Percentiles rank a stretch among this genome's conserved stretches.
These are phyloP conservation scores for Gamsiella multidivaricata DNA, from an alignment of 192 early-diverging fungal species.

Conservation along the genomic window DNA sequence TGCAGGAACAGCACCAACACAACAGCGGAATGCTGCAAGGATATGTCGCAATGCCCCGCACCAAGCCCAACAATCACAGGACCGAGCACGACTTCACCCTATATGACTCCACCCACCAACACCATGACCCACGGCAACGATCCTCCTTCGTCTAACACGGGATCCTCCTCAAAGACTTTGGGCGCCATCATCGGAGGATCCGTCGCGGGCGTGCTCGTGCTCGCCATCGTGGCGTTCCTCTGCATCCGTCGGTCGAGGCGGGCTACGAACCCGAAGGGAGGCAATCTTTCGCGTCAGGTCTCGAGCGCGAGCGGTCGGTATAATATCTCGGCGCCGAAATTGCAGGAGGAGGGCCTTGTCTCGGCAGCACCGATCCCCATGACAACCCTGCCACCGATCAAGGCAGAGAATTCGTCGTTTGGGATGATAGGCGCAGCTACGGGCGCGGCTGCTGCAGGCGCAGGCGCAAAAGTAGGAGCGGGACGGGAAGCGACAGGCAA, in stretches of 20 bases:
- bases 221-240: constrained; percentile 1
- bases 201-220: constrained; percentile 21
- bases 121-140: not conserved
- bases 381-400: constrained; percentile 28
- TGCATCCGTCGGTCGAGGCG: constrained; percentile 22
- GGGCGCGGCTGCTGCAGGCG: constrained; percentile 7
- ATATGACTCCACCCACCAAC: not conserved
- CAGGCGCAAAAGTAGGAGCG: constrained; percentile 3
- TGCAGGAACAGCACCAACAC: constrained; percentile 27
- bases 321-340: constrained; percentile 43
- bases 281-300: constrained; percentile 14
- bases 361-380: constrained; percentile 38
- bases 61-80: not conserved
- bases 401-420: not conserved
- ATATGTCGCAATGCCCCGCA: constrained; percentile 4
- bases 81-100: not conserved
- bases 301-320: constrained; percentile 43
- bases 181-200: constrained; percentile 39
- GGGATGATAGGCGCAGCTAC: not conserved
- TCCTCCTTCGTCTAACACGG: not conserved
- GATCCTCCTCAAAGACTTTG: constrained; percentile 4
- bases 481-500: constrained; percentile 25
- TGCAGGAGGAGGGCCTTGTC: constrained; percentile 38
- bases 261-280: constrained; percentile 1
- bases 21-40: constrained; percentile 14